These are phyloP conservation scores for Perkinsus marinus DNA, from an alignment of 169 alveolate genomes.

Conservation along the genomic window DNA sequence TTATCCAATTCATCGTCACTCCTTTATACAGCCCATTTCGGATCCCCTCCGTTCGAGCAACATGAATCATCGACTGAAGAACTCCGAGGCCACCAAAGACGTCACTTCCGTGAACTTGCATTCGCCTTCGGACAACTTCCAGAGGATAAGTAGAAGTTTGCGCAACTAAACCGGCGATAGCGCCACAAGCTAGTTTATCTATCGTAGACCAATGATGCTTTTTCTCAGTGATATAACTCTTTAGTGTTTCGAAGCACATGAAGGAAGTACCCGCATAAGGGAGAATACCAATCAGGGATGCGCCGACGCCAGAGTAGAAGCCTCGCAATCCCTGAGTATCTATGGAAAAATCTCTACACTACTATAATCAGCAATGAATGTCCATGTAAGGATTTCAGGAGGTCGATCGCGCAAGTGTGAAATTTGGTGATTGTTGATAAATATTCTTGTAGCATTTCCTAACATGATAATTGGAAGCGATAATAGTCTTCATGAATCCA, in stretches of 20 bases:
- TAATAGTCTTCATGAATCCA: no score
- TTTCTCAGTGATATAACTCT: neutral
- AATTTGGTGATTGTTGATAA: no score
- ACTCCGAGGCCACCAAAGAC: neutral
- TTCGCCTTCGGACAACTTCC: neutral
- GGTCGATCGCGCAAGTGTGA: no score
- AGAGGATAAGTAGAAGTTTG: neutral
- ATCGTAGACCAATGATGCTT: neutral
- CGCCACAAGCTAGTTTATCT: neutral
- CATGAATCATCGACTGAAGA: neutral
- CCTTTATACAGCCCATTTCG: neutral
- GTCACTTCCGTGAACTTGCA: neutral
- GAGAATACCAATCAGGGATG: neutral
- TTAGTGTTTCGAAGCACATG: neutral
- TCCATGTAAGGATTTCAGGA: no score
- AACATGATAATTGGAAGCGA: no score
- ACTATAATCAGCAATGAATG: no score
- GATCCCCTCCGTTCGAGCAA: neutral
- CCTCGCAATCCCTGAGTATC: neutral
- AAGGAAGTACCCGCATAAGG: neutral
- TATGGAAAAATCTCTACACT: no score
- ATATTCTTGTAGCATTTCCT: no score
- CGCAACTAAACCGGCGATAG: neutral
- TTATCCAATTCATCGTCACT: neutral
- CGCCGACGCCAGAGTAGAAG: neutral